Base-by-base conservation (phyloP, 768 basidiomycete species). In the Melanogaster broomeanus region DNA sequence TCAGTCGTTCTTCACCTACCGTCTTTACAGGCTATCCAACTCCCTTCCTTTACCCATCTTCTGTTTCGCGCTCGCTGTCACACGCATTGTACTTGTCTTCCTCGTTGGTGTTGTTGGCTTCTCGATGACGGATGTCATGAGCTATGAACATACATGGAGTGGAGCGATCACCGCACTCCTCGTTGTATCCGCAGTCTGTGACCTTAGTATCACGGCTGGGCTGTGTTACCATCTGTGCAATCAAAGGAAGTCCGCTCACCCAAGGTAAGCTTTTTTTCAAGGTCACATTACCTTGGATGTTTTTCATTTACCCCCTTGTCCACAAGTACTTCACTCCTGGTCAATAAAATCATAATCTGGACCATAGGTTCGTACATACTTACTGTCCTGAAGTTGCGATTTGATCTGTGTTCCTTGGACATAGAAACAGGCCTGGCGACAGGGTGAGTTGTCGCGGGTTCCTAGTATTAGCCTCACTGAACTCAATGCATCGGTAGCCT, bases 1-100 rank as follows among this genome's bases (percentile, higher is more conserved):
- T 34, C 28, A 47, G 45, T 18, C 16, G 15, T 38, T 27, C 45
- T 48, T 48, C 27, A 21, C 12, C 10, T 48, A 40, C 19, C 47
- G 47, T 15, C 13, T 48, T 27, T 48, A 40, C 37, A 48, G 38
- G 24, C 47, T 48, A 19, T 48, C 47, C 37, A 48, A 42, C 28
- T 21, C 27, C 19, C 11, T 42, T 13, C 7, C 9, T 30, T 8
- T 48, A 6, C 47, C 47, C 19, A 27, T 48, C 21, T 3, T 48
- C 39, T 42, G 37, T 27, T 13, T 44, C 15, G 47, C 15, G 21
- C 47, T 48, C 7, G 38, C 35, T 27, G 9, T 43, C 16, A 21
- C 39, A 19, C 47, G 42, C 18, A 21, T 16, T 6, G 28, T 48
- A 3, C n/a, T 40, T 8, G 37, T 42, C 3, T 16, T 19, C 22